Conservation (phyloP, 306 rosid genomes). For the Medicago lupulina region DNA sequence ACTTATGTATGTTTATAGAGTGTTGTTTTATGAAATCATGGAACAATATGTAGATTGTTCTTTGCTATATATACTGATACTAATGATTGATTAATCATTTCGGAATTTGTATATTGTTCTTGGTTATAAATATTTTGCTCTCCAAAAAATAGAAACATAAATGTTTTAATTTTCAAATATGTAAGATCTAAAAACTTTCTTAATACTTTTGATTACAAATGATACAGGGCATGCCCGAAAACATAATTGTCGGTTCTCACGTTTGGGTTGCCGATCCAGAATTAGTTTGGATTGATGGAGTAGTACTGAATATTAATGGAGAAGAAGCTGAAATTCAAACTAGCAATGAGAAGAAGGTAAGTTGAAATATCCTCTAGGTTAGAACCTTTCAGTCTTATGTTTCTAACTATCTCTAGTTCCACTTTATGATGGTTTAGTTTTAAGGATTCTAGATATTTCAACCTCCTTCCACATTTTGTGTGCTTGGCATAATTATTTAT, state of each 20-base stretch:
- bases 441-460: slow-evolving; percentile 36
- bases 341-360: slow-evolving; percentile 67
- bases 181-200: slow-evolving; percentile 27
- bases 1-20: slow-evolving; percentile 19
- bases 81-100: slow-evolving; percentile 21
- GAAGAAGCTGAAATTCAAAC: slow-evolving; percentile 85
- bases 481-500: slow-evolving; percentile 28
- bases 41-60: neutral
- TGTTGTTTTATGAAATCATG: slow-evolving; percentile 22
- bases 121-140: slow-evolving; percentile 21
- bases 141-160: slow-evolving; percentile 13
- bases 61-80: neutral
- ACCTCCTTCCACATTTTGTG: slow-evolving; percentile 16
- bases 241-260: slow-evolving; percentile 79
- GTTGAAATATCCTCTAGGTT: slow-evolving; percentile 26
- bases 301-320: slow-evolving; percentile 66
- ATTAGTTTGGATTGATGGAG: slow-evolving; percentile 81
- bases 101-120: slow-evolving; percentile 14
- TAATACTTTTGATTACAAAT: slow-evolving; percentile 34
- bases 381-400: slow-evolving; percentile 16
- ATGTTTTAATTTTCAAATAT: slow-evolving; percentile 27
- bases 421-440: slow-evolving; percentile 15
- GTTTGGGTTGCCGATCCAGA: slow-evolving; percentile 83
- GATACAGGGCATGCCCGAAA: slow-evolving; percentile 71
- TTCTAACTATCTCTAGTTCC: slow-evolving; percentile 36